Evolutionary conservation across 2,329 filamentous ascomycete genomes (phyloP).

Genomic region (Apiospora marii): DNA sequence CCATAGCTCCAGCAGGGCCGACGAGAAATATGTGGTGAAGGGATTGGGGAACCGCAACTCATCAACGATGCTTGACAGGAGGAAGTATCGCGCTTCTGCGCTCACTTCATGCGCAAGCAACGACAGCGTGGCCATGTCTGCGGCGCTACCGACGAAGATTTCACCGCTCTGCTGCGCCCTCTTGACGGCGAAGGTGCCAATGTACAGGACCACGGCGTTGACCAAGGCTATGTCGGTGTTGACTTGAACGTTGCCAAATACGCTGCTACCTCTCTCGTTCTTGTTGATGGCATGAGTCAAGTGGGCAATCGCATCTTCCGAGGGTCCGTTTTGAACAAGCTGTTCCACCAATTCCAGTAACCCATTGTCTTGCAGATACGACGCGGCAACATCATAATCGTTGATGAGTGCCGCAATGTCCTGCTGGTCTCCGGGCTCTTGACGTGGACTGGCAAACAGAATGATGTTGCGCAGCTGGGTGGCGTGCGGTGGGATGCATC

Average conservation of each 20-base stretch:
- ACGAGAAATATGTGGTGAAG: conserved; percentile 92
- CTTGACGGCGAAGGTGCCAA: conserved; percentile 77
- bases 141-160: conserved; percentile 69
- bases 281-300: conserved; percentile 77
- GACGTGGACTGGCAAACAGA: conserved; percentile 71
- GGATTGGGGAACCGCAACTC: conserved; percentile 90
- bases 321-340: conserved; percentile 66
- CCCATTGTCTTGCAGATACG: conserved; percentile 60
- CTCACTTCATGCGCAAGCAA: conserved; percentile 78
- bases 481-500: conserved; percentile 82
- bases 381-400: conserved; percentile 69
- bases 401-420: conserved; percentile 80
- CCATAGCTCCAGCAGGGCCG: conserved; percentile 85
- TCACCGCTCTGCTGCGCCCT: conserved; percentile 65
- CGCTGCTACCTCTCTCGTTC: conserved; percentile 63
- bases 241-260: conserved; percentile 72
- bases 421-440: conserved; percentile 79
- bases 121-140: conserved; percentile 77
- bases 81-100: conserved; percentile 82
- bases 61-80: conserved; percentile 86
- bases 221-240: conserved; percentile 75
- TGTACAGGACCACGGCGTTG: conserved; percentile 83
- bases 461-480: conserved; percentile 89
- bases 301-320: conserved; percentile 77
- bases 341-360: conserved; percentile 67